Evolutionary conservation across 768 basidiomycete genomes (phyloP).

Genomic region (Ephemerocybe angulata): DNA sequence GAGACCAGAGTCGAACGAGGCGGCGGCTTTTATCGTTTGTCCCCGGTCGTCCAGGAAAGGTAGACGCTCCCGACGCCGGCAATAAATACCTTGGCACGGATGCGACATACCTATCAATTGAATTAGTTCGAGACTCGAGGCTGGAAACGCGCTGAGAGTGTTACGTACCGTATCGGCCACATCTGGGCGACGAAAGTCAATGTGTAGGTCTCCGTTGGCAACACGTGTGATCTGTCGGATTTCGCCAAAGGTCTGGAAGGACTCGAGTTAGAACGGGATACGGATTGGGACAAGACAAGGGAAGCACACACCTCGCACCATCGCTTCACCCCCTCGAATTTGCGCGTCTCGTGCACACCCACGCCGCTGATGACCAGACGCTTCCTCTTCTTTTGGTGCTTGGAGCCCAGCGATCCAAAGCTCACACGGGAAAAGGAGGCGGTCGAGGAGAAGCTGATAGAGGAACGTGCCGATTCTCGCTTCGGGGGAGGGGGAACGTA

Average conservation of each 20-base stretch:
- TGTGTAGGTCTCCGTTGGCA: constrained; percentile 75
- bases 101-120: constrained; percentile 60
- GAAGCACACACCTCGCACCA: constrained; percentile 68
- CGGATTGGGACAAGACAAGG: background rate
- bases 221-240: constrained; percentile 67
- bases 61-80: constrained; percentile 74
- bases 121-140: constrained; percentile 1
- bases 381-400: constrained; percentile 52
- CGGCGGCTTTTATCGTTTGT: constrained; percentile 41
- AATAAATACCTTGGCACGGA: constrained; percentile 73
- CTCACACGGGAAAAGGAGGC: constrained; percentile 22
- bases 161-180: constrained; percentile 74
- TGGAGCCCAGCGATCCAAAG: constrained; percentile 12
- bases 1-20: too few species aligned
- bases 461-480: constrained; percentile 14
- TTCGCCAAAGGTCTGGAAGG: constrained; percentile 65
- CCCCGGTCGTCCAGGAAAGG: constrained; percentile 69
- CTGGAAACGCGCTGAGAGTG: background rate
- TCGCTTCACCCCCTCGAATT: constrained; percentile 62
- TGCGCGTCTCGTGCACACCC: constrained; percentile 51
- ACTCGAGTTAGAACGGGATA: background rate
- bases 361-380: constrained; percentile 71
- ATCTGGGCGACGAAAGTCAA: constrained; percentile 69
- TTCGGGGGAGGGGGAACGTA: constrained; percentile 16
- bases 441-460: constrained; percentile 15